phyloP scores from a whole-genome alignment of 371 early-diverging fungal species.

The Vairimorpha ceranae region DNA sequence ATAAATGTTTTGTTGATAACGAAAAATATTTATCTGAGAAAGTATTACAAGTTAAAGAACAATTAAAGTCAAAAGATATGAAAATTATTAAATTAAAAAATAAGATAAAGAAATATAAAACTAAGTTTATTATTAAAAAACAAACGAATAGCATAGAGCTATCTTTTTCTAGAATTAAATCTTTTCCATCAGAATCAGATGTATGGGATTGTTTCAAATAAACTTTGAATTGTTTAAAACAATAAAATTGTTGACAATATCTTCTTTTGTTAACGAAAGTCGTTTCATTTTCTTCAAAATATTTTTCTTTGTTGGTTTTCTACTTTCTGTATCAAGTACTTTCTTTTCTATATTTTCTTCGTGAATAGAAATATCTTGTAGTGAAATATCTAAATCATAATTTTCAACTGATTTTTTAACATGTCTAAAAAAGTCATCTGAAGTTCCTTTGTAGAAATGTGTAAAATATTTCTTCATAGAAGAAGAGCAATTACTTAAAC shows the following conservation, averaged over 20 bases:
- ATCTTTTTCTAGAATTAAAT: too few relatives aligned
- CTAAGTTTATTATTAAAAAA: neutral
- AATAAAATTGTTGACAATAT: neutral
- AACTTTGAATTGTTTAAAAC: neutral
- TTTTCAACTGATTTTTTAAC: neutral
- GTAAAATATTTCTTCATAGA: slow-evolving; percentile 58
- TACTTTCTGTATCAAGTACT: neutral
- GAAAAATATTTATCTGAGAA: too few relatives aligned
- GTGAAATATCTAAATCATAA: neutral
- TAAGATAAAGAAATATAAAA: neutral
- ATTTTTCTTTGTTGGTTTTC: neutral
- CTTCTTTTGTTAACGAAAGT: neutral
- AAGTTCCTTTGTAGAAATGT: slow-evolving; percentile 61
- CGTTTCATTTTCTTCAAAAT: neutral
- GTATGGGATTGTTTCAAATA: slow-evolving; percentile 12
- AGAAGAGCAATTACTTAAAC: slow-evolving; percentile 49
- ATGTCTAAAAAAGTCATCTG: slow-evolving; percentile 54
- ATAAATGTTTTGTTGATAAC: too few relatives aligned
- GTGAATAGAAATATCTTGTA: neutral
- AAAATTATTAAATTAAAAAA: neutral
- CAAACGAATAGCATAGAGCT: too few relatives aligned
- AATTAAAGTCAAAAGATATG: neutral
- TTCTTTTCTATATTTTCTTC: neutral
- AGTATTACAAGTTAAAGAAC: neutral
- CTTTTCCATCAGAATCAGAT: neutral